phyloP scores from a whole-genome alignment of 108 stramenopile species.

The Pseudonitzschia pungens region DNA sequence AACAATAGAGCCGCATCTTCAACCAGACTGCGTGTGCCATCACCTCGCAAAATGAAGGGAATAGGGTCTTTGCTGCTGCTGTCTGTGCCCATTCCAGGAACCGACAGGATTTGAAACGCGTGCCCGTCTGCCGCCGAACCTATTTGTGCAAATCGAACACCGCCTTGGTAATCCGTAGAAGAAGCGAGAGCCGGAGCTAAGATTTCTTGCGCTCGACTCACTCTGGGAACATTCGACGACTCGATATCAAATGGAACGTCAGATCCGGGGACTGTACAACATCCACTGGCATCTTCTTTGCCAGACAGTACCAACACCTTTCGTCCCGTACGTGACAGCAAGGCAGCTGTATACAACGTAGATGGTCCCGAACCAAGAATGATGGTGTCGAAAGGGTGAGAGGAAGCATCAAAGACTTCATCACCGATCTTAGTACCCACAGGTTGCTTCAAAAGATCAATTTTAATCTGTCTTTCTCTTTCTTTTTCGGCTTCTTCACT shows the following conservation, averaged over 20 bases:
- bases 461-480: slow-evolving; percentile 42
- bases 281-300: slow-evolving; percentile 73
- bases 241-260: slow-evolving; percentile 79
- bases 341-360: slow-evolving; percentile 66
- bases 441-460: slow-evolving; percentile 47
- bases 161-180: slow-evolving; percentile 72
- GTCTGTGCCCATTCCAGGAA: slow-evolving; percentile 77
- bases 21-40: slow-evolving; percentile 46
- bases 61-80: slow-evolving; percentile 24
- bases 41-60: slow-evolving; percentile 64
- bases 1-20: slow-evolving; percentile 66
- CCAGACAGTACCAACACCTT: slow-evolving; percentile 65
- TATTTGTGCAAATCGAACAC: slow-evolving; percentile 80
- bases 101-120: slow-evolving; percentile 75
- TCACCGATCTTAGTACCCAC: slow-evolving; percentile 59
- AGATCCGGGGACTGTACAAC: slow-evolving; percentile 38
- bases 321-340: slow-evolving; percentile 80
- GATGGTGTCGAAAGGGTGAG: slow-evolving; percentile 65
- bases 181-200: slow-evolving; percentile 79
- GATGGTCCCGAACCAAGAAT: slow-evolving; percentile 78
- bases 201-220: slow-evolving; percentile 58
- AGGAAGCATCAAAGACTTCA: slow-evolving; percentile 46
- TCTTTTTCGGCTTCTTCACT: slow-evolving; percentile 11
- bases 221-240: slow-evolving; percentile 45
- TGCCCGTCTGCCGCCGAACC: slow-evolving; percentile 69